Base-by-base conservation (phyloP, 371 early-diverging fungal genomes). In the Mortierella sp. region DNA sequence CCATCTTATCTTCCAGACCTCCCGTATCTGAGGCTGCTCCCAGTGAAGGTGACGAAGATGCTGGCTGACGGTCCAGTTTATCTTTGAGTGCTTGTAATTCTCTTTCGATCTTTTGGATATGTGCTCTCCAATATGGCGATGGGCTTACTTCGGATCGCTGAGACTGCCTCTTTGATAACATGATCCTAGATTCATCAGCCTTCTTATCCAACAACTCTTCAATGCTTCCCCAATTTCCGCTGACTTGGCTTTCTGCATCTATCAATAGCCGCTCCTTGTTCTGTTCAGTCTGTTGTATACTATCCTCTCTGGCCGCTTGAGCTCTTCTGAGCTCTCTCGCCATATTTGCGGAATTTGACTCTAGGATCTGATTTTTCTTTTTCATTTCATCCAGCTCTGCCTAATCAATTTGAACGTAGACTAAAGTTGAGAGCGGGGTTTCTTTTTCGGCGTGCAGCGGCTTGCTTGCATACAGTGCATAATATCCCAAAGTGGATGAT, bases 181-280 rank as follows among this genome's bases (percentile, higher is more conserved):
- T 33, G 7, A 24, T 38, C 38, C 40, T 63, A 28, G 48, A 48
- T 24, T 24, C 55, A 21, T 55, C 59, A 4, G 22, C 53, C n/a
- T 43, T n/a, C 15, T 28, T 24, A 24, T 45, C 48, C 16, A 76
- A 33, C 3, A 58, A 21, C 11, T 72, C 63, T 8, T 71, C 67
- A 4, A 58, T 43, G 21, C 24, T 58, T n/a, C 38, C 64, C 77
- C 77, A 76, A 4, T 60, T 63, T 36, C 71, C 74, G 33, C 74
- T 74, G 41, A 74, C 68, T 36, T 74, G 68, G 33, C 63, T 74
- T 6, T 63, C 63, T 1, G 74, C 74, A 63, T 74, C 74, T 43
- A 68, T 11, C 22, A 62, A 40, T 6, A 59, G 33, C 19, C 52
- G 32, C 13, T 16, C 62, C 21, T 38, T 65, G 22, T 13, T 24